Conservation (phyloP, 148 eudicot species). For the Dysphania ambrosioides region DNA sequence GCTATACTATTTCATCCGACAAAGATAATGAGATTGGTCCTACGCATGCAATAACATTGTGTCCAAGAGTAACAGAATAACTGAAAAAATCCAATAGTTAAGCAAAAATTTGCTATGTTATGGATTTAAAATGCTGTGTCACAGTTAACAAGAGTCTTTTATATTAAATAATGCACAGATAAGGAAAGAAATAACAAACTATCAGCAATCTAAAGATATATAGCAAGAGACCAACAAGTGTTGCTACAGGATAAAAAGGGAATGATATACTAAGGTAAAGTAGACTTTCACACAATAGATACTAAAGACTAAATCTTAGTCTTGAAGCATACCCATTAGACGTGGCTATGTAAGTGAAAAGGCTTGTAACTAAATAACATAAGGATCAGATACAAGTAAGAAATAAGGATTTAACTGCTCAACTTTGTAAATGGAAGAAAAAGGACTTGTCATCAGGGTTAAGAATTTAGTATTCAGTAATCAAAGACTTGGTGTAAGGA, state of each 20-base stretch:
- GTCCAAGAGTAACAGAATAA: not conserved
- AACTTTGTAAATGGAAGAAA: not conserved
- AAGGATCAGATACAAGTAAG: not conserved
- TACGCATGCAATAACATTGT: not conserved
- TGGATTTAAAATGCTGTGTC: too few relatives aligned
- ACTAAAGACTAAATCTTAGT: not conserved
- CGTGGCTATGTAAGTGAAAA: not conserved
- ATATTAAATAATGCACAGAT: too few relatives aligned
- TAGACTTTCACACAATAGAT: not conserved
- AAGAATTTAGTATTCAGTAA: not conserved
- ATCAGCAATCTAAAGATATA: too few relatives aligned
- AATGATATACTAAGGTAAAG: too few relatives aligned
- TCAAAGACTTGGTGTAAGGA: not conserved
- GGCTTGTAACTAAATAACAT: not conserved
- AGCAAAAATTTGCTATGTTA: not conserved
- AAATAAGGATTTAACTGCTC: not conserved
- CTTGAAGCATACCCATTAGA: not conserved
- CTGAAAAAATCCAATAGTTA: not conserved
- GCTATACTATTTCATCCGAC: not conserved
- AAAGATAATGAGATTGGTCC: not conserved
- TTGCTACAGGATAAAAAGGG: too few relatives aligned
- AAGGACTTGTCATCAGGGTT: not conserved
- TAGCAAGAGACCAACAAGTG: too few relatives aligned
- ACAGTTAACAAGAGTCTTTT: too few relatives aligned
- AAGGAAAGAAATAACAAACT: too few relatives aligned